Evolutionary conservation across 1,284 basidiomycete species (phyloP).

Genomic region (Cryptococcus wingfieldii): DNA sequence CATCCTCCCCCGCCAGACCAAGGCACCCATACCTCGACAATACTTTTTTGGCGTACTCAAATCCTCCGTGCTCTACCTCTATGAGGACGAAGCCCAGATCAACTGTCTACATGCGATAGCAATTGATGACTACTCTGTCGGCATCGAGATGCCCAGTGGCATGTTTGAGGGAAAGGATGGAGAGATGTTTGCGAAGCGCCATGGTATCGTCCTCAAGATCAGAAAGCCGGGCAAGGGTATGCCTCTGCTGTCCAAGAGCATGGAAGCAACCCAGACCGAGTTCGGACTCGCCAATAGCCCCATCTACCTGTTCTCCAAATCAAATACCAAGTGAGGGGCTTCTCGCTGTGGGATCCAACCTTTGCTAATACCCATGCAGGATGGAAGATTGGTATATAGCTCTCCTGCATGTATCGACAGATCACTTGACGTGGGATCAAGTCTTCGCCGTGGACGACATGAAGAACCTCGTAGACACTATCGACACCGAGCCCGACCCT

Average conservation of each 20-base stretch:
- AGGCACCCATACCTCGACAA: slow-evolving; percentile 72
- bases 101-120: slow-evolving; percentile 83
- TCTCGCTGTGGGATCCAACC: background rate
- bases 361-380: slow-evolving; percentile 6
- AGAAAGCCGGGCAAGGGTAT: slow-evolving; percentile 28
- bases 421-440: slow-evolving; percentile 50
- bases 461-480: slow-evolving; percentile 71
- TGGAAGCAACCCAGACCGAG: slow-evolving; percentile 46
- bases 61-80: slow-evolving; percentile 80
- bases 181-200: slow-evolving; percentile 81
- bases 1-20: slow-evolving; percentile 50
- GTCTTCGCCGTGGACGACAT: slow-evolving; percentile 78
- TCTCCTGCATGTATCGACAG: slow-evolving; percentile 63
- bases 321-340: slow-evolving; percentile 58
- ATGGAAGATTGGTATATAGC: slow-evolving; percentile 90
- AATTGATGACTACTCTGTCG: slow-evolving; percentile 64
- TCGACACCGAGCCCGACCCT: slow-evolving; percentile 89
- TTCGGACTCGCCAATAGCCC: slow-evolving; percentile 54
- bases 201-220: slow-evolving; percentile 72
- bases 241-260: slow-evolving; percentile 31
- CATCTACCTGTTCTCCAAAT: slow-evolving; percentile 85
- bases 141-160: slow-evolving; percentile 63
- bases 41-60: slow-evolving; percentile 85
- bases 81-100: slow-evolving; percentile 80
- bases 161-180: slow-evolving; percentile 51